Base-by-base conservation (phyloP, 352 stramenopile genomes). In the Phytophthora idaei region DNA sequence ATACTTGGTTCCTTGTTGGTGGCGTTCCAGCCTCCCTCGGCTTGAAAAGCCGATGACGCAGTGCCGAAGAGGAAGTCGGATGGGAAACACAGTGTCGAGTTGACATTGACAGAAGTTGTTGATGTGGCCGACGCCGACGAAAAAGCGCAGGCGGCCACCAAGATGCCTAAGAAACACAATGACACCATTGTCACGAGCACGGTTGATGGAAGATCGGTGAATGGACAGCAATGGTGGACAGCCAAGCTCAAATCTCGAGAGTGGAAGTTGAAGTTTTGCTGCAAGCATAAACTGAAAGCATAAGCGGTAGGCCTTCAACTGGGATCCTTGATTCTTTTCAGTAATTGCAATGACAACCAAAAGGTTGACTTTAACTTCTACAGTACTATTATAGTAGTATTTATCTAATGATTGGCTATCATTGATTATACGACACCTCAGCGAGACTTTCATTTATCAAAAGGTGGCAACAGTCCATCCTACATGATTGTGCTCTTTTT, bases 21-120 rank as follows among this genome's bases (percentile, higher is more conserved):
- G 41, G 87, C 82, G 41, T 97, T 85, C 53, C 78, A 83, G 3
- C 77, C 94, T 32, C 95, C 97, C 76, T 99, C 97, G 34, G 98
- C 86, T 79, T 99, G 94, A 76, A 98, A 98, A 14, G 88, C 73
- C 2, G 94, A 93, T 11, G 94, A 98, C 10, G 93, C 92, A 12
- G 82, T 81, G 25, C 94, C 94, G 59, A 93, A 97, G 47, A 95
- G 62, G 76, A 98, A 98, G 61, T 75, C 44, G 25, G 77, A 64
- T 2, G 83, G 68, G 66, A 92, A 92, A 65, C 83, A 92, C 6
- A 70, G 29, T 1, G 64, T 73, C 48, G 32, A 34, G 28, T 59
- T 58, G 45, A 17, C 48, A 31, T 10, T 61, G 11, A 45, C 31
- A 48, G 52, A 53, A 25, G 3, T 68, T 25, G 45, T 17, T 32